phyloP scores from a whole-genome alignment of 2,329 filamentous ascomycete genomes.

The Catunica adiposa region DNA sequence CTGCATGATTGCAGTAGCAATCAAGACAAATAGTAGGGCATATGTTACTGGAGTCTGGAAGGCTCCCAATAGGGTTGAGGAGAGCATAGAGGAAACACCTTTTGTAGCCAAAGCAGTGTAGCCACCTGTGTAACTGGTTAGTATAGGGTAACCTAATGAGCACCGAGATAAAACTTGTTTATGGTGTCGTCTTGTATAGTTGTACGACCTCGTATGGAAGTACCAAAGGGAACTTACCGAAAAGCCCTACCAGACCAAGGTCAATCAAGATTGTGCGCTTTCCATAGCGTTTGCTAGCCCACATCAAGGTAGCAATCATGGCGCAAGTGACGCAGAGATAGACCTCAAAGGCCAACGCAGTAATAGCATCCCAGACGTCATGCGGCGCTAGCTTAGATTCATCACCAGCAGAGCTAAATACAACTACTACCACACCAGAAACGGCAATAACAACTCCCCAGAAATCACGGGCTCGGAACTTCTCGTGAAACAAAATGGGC shows the following conservation, averaged over 20 bases:
- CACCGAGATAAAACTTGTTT: not conserved
- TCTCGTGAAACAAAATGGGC: conserved; percentile 82
- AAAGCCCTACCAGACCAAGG: conserved; percentile 78
- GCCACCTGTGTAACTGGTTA: conserved; percentile 37
- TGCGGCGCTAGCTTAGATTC: conserved; percentile 84
- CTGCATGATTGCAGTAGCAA: conserved; percentile 82
- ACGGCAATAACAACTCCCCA: conserved; percentile 80
- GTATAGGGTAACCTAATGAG: not conserved
- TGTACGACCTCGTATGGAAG: not conserved
- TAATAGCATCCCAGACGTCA: conserved; percentile 80
- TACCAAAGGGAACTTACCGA: conserved; percentile 42
- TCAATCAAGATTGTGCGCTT: conserved; percentile 77
- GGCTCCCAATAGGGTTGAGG: conserved; percentile 73
- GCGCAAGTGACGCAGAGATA: conserved; percentile 64
- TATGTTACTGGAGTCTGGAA: conserved; percentile 90
- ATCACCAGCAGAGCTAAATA: conserved; percentile 74
- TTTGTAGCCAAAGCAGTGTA: conserved; percentile 97
- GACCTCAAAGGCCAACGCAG: conserved; percentile 73
- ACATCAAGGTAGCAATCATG: conserved; percentile 64
- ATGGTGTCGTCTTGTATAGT: too few relatives aligned
- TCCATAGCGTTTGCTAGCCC: conserved; percentile 71
- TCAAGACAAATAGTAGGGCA: conserved; percentile 59
- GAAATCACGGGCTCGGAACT: conserved; percentile 68
- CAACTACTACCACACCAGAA: conserved; percentile 76
- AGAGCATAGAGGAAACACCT: conserved; percentile 86